Evolutionary conservation across 2,329 filamentous ascomycete genomes (phyloP), one percentile per base, ranked within the genome.

Genomic region (Penicillium occitanis): DNA sequence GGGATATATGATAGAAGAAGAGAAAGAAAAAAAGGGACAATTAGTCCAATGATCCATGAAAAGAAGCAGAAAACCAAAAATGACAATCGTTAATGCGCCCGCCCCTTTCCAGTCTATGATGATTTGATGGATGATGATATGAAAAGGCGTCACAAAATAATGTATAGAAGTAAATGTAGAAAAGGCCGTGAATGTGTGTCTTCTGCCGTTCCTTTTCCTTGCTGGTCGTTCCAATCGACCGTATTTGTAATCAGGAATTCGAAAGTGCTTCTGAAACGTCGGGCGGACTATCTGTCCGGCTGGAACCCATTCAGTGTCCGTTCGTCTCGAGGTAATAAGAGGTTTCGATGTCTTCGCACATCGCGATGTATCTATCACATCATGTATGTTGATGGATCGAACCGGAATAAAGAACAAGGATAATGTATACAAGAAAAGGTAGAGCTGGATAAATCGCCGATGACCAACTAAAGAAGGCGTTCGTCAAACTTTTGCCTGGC

Each of bases 401-500:
- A 37, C 33, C n/a, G 37, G 46, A 19, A 14, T 37, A 17, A 57
- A 33, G 57, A 28, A 46, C 57, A 60, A 60, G 19, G 19, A 58
- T 53, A 57, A 58, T 64, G 51, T 64, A 19, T 64, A 64, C 62
- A 61, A 66, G 58, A 66, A 61, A 37, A 57, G 42, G 25, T 61
- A 62, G 25, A 57, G 10, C 33, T 57, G 53, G 17, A 22, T 17
- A 30, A n/a, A 11, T 48, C 17, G 40, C 10, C 5, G 40, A 33
- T n/a, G 19, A 61, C 5, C 42, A 58, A 58, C 33, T 62, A 66
- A 30, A 62, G 42, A 50, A 67, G 65, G 40, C 37, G 61, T 57
- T 68, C 40, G 42, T 73, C 71, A 65, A 82, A 81, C 73, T 88
- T 88, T 63, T 82, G 81, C 68, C 80, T 82, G 66, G 84, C 85